Percentiles rank a stretch among this genome's conserved stretches.
Conservation (phyloP, 1,284 basidiomycete species). For the Somion occarium region DNA sequence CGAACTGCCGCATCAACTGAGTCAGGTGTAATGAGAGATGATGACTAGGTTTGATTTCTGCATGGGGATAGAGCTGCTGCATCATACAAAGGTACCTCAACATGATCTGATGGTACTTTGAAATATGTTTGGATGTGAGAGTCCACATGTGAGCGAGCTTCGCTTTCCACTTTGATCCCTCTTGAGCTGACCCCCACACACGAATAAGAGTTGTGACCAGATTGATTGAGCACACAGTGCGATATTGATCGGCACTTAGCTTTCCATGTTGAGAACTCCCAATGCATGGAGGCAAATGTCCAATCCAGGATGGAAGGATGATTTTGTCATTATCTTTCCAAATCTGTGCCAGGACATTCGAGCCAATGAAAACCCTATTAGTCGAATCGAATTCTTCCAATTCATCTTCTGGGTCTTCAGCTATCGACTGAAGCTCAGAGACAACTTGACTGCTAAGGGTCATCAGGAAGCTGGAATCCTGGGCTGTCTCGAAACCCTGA, state of each 20-base stretch:
- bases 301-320: slow-evolving; percentile 20
- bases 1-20: slow-evolving; percentile 17
- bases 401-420: neutral
- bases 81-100: slow-evolving; percentile 13
- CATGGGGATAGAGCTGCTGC: slow-evolving; percentile 11
- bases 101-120: slow-evolving; percentile 13
- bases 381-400: neutral
- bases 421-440: neutral
- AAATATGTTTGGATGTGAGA: slow-evolving; percentile 7
- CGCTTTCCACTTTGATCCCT: neutral
- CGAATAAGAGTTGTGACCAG: slow-evolving; percentile 18
- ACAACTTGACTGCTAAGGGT: neutral
- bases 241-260: slow-evolving; percentile 25
- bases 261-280: slow-evolving; percentile 19
- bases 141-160: slow-evolving; percentile 14
- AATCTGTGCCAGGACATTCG: slow-evolving; percentile 9
- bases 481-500: neutral
- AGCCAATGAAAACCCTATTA: slow-evolving; percentile 1
- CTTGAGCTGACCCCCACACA: slow-evolving; percentile 11
- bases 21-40: slow-evolving; percentile 22
- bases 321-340: slow-evolving; percentile 13
- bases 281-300: slow-evolving; percentile 13
- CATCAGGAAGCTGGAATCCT: neutral
- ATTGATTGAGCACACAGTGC: slow-evolving; percentile 16
- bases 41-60: slow-evolving; percentile 16